Base-by-base conservation (phyloP, 2,329 filamentous ascomycete species). In the Polychaeton citri region DNA sequence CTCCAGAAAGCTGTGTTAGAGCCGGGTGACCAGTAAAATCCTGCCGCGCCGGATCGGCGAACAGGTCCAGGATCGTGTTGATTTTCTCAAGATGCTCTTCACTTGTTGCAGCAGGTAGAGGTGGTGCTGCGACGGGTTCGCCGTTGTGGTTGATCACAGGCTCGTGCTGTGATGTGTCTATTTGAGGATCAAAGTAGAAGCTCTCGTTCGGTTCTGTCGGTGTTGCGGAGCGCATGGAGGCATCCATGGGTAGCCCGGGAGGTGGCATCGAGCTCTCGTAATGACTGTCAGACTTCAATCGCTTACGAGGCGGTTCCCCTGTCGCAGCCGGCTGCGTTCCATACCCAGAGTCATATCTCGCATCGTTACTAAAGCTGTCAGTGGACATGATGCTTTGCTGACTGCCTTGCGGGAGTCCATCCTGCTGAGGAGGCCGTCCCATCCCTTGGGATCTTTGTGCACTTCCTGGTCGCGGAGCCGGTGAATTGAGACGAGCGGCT, bases 401-500 rank as follows among this genome's bases (percentile, higher is more conserved):
- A 32, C 87, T 93, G 55, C 79, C 82, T 20, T 67, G 69, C 36
- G 35, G 79, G 72, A 58, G 79, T 71, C 40, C 80, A 69, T 51
- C 81, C 36, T 80, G 80, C 45, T 83, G 78, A 56, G 78, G 77
- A 2, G 79, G 81, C 3, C 78, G 70, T 48, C 82, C 78, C 38
- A 81, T 78, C 47, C 82, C 81, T 5, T 41, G 41, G 1, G 80
- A 74, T 17, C 76, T 71, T 2, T 74, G 74, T 6, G 76, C 76
- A 46, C 72, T 76, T 20, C 61, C 60, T 13, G 66, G 65, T 32
- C 81, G 69, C 4, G 81, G 81, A 6, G 72, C 79, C 2, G 87
- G 86, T 2, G 87, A 94, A 55, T 95, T 87, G 49, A 95, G 81
- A 9, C 88, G 75, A 12, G 90, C 88, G 18, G 65, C 65, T 64